Conservation (phyloP, 148 eudicot genomes). For the Rhododendron henanense region DNA sequence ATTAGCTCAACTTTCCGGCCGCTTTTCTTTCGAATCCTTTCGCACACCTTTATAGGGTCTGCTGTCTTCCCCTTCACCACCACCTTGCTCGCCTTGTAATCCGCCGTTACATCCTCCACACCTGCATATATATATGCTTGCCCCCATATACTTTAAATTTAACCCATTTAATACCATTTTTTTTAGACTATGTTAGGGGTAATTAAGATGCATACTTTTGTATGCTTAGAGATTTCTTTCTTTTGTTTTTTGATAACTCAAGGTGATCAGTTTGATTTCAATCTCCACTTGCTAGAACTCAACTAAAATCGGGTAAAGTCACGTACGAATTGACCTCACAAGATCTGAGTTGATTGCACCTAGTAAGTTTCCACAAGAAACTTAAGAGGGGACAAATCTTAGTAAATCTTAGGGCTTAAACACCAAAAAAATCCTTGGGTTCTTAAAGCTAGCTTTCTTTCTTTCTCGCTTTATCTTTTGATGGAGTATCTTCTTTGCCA, state of each 20-base stretch:
- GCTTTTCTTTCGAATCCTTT: constrained; percentile 50
- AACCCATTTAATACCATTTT: not conserved
- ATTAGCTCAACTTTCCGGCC: constrained; percentile 56
- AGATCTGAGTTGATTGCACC: not conserved
- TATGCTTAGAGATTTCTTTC: not conserved
- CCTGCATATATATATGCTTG: constrained; percentile 25
- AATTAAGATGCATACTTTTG: no score
- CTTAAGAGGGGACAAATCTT: not conserved
- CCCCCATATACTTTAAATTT: not conserved
- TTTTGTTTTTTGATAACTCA: no score
- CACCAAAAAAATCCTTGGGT: not conserved
- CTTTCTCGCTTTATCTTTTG: not conserved
- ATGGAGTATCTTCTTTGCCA: not conserved
- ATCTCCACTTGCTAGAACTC: not conserved
- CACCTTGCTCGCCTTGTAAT: constrained; percentile 51
- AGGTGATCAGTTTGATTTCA: not conserved
- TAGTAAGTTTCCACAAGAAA: no score
- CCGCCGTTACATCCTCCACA: constrained; percentile 60
- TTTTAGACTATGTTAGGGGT: no score
- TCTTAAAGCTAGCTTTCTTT: not conserved
- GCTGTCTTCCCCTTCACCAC: constrained; percentile 58
- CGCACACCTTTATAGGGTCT: constrained; percentile 46
- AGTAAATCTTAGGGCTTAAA: no score
- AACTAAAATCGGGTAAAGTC: not conserved
- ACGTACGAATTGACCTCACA: not conserved